A percentile compares a stretch with the other conserved stretches of the same genome.
Conservation (phyloP, 257 asterid genomes). For the Capsicum pubescens region DNA sequence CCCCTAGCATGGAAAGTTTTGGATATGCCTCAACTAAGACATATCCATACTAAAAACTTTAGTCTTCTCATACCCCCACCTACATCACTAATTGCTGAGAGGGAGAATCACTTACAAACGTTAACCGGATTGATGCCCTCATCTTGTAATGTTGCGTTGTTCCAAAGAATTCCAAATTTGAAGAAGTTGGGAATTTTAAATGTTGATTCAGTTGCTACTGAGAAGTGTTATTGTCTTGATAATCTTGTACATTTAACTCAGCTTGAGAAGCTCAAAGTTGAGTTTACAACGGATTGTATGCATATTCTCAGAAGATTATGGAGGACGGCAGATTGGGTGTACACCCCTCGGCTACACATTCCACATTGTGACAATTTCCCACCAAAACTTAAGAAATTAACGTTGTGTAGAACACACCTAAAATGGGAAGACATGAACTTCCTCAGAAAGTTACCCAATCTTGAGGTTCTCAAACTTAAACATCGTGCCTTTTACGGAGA, state of each 20-base stretch:
- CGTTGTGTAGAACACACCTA: neutral
- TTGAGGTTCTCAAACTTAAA: conserved; percentile 19
- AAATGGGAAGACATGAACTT: neutral
- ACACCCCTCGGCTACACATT: neutral
- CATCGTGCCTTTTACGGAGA: neutral
- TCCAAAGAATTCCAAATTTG: neutral
- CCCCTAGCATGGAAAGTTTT: neutral
- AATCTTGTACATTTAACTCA: neutral
- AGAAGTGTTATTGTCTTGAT: neutral
- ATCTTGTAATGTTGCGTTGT: neutral
- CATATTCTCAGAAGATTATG: too few relatives aligned
- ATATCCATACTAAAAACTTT: neutral
- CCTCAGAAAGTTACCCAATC: neutral
- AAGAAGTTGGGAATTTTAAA: neutral
- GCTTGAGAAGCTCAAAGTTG: conserved; percentile 6
- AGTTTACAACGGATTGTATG: neutral
- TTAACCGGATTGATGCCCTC: neutral
- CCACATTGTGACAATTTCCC: neutral
- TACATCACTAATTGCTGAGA: too few relatives aligned
- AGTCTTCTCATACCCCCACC: neutral
- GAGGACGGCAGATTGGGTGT: too few relatives aligned
- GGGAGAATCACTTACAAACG: neutral
- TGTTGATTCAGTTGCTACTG: neutral
- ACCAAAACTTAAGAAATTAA: neutral
- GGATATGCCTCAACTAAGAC: neutral